A percentile compares a stretch with the other conserved stretches of the same genome.
These are phyloP conservation scores for Nemania bipapillata DNA, from an alignment of 2,329 filamentous ascomycete species.

Conservation along the genomic window DNA sequence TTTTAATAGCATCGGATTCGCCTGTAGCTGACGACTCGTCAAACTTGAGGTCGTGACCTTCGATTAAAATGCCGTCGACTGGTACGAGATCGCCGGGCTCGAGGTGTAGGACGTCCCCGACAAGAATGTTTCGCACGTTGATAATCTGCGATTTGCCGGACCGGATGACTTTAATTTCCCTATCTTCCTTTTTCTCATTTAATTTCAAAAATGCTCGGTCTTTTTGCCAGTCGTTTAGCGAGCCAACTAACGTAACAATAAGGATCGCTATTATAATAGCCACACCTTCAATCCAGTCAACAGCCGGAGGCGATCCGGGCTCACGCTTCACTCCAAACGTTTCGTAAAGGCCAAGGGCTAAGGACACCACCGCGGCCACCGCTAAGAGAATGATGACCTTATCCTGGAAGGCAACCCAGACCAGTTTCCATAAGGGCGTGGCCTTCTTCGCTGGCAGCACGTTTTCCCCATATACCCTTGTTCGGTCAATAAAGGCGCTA, in stretches of 20 bases:
- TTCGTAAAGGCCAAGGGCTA: slow-evolving; percentile 76
- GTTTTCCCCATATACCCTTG: slow-evolving; percentile 69
- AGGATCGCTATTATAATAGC: slow-evolving; percentile 70
- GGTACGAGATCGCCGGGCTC: slow-evolving; percentile 75
- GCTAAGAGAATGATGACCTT: slow-evolving; percentile 77
- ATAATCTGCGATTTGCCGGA: slow-evolving; percentile 70
- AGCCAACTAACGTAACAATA: slow-evolving; percentile 69
- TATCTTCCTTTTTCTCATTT: slow-evolving; percentile 69
- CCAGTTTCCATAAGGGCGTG: slow-evolving; percentile 66
- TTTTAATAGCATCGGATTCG: slow-evolving; percentile 75
- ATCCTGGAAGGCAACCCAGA: slow-evolving; percentile 79
- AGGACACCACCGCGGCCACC: slow-evolving; percentile 73
- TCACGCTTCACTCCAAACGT: slow-evolving; percentile 62
- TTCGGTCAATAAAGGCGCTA: slow-evolving; percentile 61
- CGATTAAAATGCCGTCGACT: slow-evolving; percentile 73
- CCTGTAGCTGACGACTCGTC: slow-evolving; percentile 77
- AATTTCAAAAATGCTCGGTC: slow-evolving; percentile 69
- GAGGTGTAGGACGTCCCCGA: slow-evolving; percentile 73
- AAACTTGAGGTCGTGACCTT: slow-evolving; percentile 72
- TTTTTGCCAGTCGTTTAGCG: slow-evolving; percentile 71
- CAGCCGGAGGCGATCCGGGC: slow-evolving; percentile 55
- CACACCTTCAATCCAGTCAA: slow-evolving; percentile 72
- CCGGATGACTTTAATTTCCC: slow-evolving; percentile 71
- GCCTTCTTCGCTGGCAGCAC: slow-evolving; percentile 69
- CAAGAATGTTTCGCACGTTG: slow-evolving; percentile 71